Conservation (phyloP, 2,329 filamentous ascomycete genomes). For the Epichloe sp. region DNA sequence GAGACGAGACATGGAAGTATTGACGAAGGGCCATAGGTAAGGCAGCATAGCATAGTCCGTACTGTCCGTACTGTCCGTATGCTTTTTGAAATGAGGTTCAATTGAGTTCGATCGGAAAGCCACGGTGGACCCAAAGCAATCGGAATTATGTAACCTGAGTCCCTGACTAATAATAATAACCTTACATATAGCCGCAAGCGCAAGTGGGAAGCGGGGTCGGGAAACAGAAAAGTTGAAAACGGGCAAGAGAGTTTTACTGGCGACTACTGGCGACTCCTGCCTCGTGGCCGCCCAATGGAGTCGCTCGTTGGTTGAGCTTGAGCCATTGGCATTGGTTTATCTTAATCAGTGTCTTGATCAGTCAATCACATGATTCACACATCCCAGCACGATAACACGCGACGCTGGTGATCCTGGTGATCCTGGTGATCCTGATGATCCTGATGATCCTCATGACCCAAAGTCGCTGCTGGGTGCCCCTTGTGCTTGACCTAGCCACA, state of each 20-base stretch:
- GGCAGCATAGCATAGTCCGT: background rate
- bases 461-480: too few relatives aligned
- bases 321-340: too few relatives aligned
- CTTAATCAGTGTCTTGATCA: too few relatives aligned
- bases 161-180: background rate
- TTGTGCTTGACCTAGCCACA: background rate
- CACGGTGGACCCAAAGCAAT: conserved; percentile 1
- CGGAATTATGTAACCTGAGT: background rate
- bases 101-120: conserved; percentile 1
- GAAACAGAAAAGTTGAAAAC: background rate
- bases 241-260: background rate
- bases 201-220: background rate
- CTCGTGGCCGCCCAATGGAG: background rate
- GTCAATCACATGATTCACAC: background rate
- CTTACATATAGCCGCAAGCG: conserved; percentile 1
- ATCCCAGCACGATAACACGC: background rate
- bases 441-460: too few relatives aligned
- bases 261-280: background rate
- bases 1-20: background rate
- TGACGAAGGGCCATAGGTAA: background rate
- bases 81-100: conserved; percentile 1
- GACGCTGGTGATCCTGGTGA: too few relatives aligned
- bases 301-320: background rate
- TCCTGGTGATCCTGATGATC: too few relatives aligned
- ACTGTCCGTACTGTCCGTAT: too few relatives aligned